Evolutionary conservation across 495 filamentous ascomycete species (phyloP).

Genomic region (Neurospora tetraspora): DNA sequence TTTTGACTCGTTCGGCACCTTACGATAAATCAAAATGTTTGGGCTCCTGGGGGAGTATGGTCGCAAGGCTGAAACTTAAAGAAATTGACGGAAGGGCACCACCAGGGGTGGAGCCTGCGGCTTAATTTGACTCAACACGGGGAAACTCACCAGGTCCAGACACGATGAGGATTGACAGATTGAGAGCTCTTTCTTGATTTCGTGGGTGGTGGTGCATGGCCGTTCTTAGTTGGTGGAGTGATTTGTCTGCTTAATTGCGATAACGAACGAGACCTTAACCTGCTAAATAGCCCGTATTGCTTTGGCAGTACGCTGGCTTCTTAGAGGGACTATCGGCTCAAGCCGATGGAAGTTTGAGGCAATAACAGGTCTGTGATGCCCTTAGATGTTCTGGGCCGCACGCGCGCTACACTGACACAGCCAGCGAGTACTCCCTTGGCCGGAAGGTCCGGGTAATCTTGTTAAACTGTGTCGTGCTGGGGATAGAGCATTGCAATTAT

Average conservation of each 20-base stretch:
- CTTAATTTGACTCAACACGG: conserved; percentile 64
- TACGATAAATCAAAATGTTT: not conserved
- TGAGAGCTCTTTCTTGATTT: conserved; percentile 57
- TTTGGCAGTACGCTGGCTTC: conserved; percentile 55
- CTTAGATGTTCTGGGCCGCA: conserved; percentile 66
- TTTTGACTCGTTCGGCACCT: not conserved
- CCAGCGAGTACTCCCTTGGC: conserved; percentile 61
- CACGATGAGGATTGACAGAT: conserved; percentile 58
- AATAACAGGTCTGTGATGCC: conserved; percentile 65
- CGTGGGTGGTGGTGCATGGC: conserved; percentile 56
- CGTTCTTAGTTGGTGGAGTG: conserved; percentile 60
- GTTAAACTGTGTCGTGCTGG: conserved; percentile 68
- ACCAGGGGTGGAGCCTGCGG: conserved; percentile 50
- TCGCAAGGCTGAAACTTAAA: not conserved
- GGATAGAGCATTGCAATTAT: conserved; percentile 74
- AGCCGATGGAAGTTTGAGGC: conserved; percentile 61
- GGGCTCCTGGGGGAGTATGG: not conserved
- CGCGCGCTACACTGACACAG: conserved; percentile 64
- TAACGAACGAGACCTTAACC: conserved; percentile 68
- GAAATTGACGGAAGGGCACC: conserved; percentile 45
- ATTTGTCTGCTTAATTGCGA: conserved; percentile 70
- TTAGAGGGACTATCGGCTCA: conserved; percentile 63
- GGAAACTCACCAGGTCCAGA: conserved; percentile 61
- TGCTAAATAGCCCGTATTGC: conserved; percentile 60
- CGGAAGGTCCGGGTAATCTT: conserved; percentile 66